Base-by-base conservation (phyloP, 805 yeast genomes). In the Lipomyces spencermartinsiae region DNA sequence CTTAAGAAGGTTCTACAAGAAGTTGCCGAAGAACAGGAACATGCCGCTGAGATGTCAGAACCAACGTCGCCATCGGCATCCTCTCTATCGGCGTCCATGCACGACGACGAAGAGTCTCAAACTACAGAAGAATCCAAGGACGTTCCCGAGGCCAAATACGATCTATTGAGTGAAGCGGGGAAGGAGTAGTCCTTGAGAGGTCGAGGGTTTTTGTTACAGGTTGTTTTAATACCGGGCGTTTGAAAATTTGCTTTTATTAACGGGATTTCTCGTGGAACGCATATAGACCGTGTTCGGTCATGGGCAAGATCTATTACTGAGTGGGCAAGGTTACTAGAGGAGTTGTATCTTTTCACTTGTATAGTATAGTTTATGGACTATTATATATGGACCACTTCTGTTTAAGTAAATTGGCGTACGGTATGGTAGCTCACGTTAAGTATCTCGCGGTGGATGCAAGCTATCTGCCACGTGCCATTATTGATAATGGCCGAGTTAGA, bases 1-100 rank as follows among this genome's bases (percentile, higher is more conserved):
- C 80, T 92, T 70, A 92, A 90, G 74, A 83, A 85, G 14, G 72
- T 75, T 9, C 60, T 75, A 58, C 74, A 75, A 10, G 68, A 74
- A 43, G 66, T 71, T 35, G 69, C 70, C 7, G 66, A 62, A 54
- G 69, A 58, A 53, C 65, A 67, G 37, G 58, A 61, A 1, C 33
- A 29, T 16, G 35, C 53, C n/a, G 39, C 61, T 22, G n/a, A 59
- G 58, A n/a, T 63, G 14, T 59, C 63, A 25, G 22, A 62, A 9
- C 25, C 53, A 3, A 22, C 61, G 7, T 16, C 49, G 10, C n/a
- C 61, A 4, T 12, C 16, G 31, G 29, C 56, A 16, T 25, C 56
- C 33, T 25, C 34, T 9, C 14, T 22, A 12, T 53, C 56, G n/a
- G 56, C 31, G 29, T 53, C 56, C 8, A 25, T 31, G 34, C 56